Conservation (phyloP, 495 filamentous ascomycete genomes). For the Penicillium turbatum region DNA sequence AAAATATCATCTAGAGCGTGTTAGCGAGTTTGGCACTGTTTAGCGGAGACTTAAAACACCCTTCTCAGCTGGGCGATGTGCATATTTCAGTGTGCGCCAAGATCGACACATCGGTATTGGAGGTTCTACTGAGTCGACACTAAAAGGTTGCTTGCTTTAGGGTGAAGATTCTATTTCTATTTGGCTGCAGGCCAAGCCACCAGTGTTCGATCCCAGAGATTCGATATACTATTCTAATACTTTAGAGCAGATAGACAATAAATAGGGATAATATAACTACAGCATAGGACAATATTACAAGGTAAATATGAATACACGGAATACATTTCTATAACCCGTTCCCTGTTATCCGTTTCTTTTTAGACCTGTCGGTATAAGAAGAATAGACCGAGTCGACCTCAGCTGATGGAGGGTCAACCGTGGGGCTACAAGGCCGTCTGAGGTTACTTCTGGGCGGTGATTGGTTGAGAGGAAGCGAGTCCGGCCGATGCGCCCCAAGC, state of each 20-base stretch:
- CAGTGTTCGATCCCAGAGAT: neutral
- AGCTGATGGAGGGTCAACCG: constrained; percentile 34
- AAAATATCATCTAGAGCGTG: neutral
- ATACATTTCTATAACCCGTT: constrained; percentile 3
- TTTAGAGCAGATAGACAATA: neutral
- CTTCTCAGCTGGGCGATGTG: constrained; percentile 6
- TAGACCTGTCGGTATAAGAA: constrained; percentile 16
- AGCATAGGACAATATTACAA: no score
- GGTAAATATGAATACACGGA: neutral
- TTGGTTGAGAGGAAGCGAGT: constrained; percentile 22
- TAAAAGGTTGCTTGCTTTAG: neutral
- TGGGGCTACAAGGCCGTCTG: constrained; percentile 24
- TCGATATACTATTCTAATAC: no score
- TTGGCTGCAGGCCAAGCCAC: constrained; percentile 2
- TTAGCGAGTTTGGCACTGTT: neutral
- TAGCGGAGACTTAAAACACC: constrained; percentile 2
- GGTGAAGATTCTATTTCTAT: constrained; percentile 7
- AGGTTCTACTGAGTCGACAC: neutral
- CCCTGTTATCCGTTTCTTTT: constrained; percentile 9
- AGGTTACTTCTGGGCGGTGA: constrained; percentile 23
- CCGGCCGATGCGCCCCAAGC: constrained; percentile 20
- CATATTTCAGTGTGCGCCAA: constrained; percentile 9
- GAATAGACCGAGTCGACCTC: constrained; percentile 20
- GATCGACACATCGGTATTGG: neutral
- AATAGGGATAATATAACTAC: no score